phyloP scores from a whole-genome alignment of 495 filamentous ascomycete genomes.

The Hypoxylon subgilvum region DNA sequence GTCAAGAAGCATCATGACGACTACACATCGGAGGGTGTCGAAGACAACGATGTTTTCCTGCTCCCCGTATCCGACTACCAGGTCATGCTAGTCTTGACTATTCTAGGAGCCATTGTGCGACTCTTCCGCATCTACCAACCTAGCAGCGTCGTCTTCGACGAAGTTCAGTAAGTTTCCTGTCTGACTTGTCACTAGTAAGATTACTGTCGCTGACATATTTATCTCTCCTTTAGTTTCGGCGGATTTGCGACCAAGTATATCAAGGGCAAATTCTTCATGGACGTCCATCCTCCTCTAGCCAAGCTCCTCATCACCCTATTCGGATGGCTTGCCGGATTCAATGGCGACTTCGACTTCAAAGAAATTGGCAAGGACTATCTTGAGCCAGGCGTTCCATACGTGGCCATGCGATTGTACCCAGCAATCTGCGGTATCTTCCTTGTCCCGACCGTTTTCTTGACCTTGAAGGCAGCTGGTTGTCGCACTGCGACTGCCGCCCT shows the following conservation, averaged over 20 bases:
- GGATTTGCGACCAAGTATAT: slow-evolving; percentile 98
- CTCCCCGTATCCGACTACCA: slow-evolving; percentile 84
- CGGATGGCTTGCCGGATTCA: slow-evolving; percentile 92
- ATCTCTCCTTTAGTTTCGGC: slow-evolving; percentile 71
- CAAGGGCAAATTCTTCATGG: slow-evolving; percentile 98
- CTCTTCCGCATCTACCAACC: slow-evolving; percentile 97
- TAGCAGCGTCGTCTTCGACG: slow-evolving; percentile 95
- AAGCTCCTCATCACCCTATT: slow-evolving; percentile 95
- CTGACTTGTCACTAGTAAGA: neutral
- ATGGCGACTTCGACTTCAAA: slow-evolving; percentile 97
- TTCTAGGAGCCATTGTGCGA: slow-evolving; percentile 79
- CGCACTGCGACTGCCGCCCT: slow-evolving; percentile 80
- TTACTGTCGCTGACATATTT: slow-evolving; percentile 25
- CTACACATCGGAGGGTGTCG: slow-evolving; percentile 70
- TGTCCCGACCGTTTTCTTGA: slow-evolving; percentile 91
- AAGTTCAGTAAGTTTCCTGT: slow-evolving; percentile 80
- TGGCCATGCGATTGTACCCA: slow-evolving; percentile 94
- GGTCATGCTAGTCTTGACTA: slow-evolving; percentile 70
- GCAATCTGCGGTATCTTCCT: slow-evolving; percentile 85
- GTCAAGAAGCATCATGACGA: slow-evolving; percentile 51
- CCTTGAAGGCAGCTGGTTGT: slow-evolving; percentile 88
- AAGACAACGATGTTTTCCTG: slow-evolving; percentile 73
- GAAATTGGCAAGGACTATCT: slow-evolving; percentile 99
- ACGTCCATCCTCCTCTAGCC: slow-evolving; percentile 96
- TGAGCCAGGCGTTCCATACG: slow-evolving; percentile 93